These are phyloP conservation scores for Lichtheimia hyalospora DNA, from an alignment of 371 early-diverging fungal genomes.

Conservation along the genomic window DNA sequence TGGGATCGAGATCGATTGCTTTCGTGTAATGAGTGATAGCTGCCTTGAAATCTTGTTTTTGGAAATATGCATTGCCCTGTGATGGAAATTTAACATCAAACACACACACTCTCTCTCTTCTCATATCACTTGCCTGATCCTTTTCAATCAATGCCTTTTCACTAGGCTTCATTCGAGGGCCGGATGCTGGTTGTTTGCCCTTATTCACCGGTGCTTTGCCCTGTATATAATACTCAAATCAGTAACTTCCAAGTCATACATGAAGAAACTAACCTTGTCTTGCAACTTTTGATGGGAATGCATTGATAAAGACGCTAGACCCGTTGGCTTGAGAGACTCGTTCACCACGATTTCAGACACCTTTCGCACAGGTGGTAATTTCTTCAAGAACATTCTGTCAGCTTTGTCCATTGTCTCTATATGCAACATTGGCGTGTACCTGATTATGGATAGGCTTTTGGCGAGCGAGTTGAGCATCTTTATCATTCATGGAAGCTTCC, in stretches of 20 bases:
- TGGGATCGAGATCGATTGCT: conserved; percentile 69
- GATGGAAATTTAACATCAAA: not conserved
- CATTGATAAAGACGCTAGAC: not conserved
- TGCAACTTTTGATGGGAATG: not conserved
- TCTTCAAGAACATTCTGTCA: not conserved
- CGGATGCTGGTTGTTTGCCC: not conserved
- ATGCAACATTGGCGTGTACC: not conserved
- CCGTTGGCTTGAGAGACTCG: not conserved
- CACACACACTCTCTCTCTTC: not conserved
- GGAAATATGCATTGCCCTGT: conserved; percentile 82
- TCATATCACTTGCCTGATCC: not conserved
- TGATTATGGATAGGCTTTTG: conserved; percentile 3
- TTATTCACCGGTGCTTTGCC: not conserved
- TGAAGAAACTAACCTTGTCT: not conserved
- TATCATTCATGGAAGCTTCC: not conserved
- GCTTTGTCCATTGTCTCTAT: no score
- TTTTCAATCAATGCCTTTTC: conserved; percentile 6
- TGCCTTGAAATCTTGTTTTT: conserved; percentile 62
- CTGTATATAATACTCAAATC: not conserved
- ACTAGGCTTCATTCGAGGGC: not conserved
- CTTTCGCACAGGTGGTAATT: conserved; percentile 5
- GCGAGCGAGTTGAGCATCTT: conserved; percentile 2
- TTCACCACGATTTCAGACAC: not conserved
- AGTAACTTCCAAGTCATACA: not conserved
- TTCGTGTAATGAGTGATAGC: conserved; percentile 72